Conservation (phyloP, 352 stramenopile species). For the Globisporangium spinosum region DNA sequence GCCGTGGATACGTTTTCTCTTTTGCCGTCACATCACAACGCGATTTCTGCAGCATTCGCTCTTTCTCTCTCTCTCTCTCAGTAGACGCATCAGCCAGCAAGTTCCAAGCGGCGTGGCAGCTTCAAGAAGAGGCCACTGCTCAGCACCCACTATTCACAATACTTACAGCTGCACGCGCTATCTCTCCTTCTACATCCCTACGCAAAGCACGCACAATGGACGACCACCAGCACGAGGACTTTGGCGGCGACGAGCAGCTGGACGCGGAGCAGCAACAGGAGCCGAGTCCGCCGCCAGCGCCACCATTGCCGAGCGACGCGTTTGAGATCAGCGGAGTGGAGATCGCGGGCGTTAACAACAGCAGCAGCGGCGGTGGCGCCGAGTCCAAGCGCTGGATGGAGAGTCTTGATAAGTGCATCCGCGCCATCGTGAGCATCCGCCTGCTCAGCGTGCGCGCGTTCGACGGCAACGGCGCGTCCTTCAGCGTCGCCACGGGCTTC, state of each 20-base stretch:
- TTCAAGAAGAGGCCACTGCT: no score
- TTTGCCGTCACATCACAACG: neutral
- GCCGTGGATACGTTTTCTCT: conserved; percentile 1
- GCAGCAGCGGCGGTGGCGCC: conserved; percentile 16
- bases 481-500: conserved; percentile 89
- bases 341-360: neutral
- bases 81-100: no score
- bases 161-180: no score
- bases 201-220: conserved; percentile 12
- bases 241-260: conserved; percentile 16
- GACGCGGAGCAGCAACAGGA: conserved; percentile 9
- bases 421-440: conserved; percentile 85
- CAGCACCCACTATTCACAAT: no score
- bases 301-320: neutral
- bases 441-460: conserved; percentile 85
- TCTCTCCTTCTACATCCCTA: neutral
- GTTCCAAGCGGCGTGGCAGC: no score
- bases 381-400: conserved; percentile 73
- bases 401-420: conserved; percentile 67
- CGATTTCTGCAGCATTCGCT: neutral
- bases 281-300: neutral
- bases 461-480: conserved; percentile 83
- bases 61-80: neutral
- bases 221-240: conserved; percentile 15
- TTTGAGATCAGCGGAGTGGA: conserved; percentile 25